Evolutionary conservation across 2,329 filamentous ascomycete genomes (phyloP).

Genomic region (Chaetothyriales sp.): DNA sequence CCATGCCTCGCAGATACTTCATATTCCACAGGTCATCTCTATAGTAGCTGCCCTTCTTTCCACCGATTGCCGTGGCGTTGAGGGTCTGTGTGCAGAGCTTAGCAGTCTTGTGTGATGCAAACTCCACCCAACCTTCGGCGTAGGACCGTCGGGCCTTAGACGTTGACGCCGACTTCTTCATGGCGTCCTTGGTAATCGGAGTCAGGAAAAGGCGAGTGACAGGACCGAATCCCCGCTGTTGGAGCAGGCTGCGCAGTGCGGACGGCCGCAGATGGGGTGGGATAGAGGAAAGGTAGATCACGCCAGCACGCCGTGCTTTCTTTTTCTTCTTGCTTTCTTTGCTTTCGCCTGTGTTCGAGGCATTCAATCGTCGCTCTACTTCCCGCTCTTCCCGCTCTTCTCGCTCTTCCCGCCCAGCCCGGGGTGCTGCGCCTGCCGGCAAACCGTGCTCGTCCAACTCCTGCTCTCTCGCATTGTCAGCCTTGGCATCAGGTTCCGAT

Average conservation of each 20-base stretch:
- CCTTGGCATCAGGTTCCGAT: constrained; percentile 8
- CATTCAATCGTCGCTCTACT: background rate
- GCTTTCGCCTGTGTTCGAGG: constrained; percentile 2
- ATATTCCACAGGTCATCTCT: constrained; percentile 35
- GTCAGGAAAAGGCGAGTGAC: constrained; percentile 33
- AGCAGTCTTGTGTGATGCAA: constrained; percentile 32
- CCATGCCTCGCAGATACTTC: constrained; percentile 31
- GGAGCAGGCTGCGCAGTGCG: constrained; percentile 30
- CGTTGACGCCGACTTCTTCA: constrained; percentile 24
- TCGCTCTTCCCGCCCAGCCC: constrained; percentile 45
- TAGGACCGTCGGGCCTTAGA: constrained; percentile 24
- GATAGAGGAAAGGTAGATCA: constrained; percentile 33
- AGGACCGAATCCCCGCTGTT: constrained; percentile 28
- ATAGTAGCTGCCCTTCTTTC: constrained; percentile 33
- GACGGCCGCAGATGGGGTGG: constrained; percentile 37
- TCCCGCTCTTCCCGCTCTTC: constrained; percentile 24
- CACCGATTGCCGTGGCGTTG: constrained; percentile 31
- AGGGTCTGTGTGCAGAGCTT: constrained; percentile 33
- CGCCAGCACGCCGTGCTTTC: constrained; percentile 27
- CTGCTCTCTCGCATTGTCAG: constrained; percentile 11
- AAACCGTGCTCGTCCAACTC: constrained; percentile 37
- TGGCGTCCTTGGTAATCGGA: constrained; percentile 19
- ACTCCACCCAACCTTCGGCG: constrained; percentile 35
- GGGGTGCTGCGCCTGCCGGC: constrained; percentile 40
- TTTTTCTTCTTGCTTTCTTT: constrained; percentile 31